These are phyloP conservation scores for Pythium aquatile DNA, from an alignment of 352 stramenopile genomes.

Conservation along the genomic window DNA sequence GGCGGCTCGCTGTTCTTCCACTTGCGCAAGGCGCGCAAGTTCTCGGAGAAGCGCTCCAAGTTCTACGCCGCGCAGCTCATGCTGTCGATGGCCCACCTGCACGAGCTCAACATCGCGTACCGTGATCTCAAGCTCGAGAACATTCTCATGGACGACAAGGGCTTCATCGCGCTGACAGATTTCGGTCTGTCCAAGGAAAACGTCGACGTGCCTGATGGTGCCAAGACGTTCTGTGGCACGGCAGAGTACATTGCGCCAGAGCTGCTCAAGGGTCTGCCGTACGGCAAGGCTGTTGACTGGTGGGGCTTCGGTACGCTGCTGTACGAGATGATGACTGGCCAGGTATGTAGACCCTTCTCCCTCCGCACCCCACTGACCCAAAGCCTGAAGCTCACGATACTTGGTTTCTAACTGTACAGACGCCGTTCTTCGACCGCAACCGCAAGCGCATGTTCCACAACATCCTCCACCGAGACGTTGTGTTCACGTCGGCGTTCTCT, in stretches of 20 bases:
- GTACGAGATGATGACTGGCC: constrained; percentile 95
- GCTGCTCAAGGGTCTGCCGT: constrained; percentile 86
- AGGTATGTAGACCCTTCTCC: constrained; percentile 23
- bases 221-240: constrained; percentile 92
- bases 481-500: constrained; percentile 86
- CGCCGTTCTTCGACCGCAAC: constrained; percentile 95
- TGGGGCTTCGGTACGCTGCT: constrained; percentile 93
- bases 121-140: constrained; percentile 95
- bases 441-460: constrained; percentile 95
- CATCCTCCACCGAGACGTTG: constrained; percentile 87
- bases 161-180: constrained; percentile 91
- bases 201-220: constrained; percentile 82
- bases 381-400: neutral
- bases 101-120: constrained; percentile 93
- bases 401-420: constrained; percentile 37
- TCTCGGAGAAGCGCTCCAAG: constrained; percentile 83
- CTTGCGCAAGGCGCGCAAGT: constrained; percentile 88
- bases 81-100: constrained; percentile 90
- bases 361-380: neutral
- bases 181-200: constrained; percentile 93
- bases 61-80: constrained; percentile 92
- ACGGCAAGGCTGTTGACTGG: constrained; percentile 92
- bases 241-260: constrained; percentile 93
- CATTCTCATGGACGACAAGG: constrained; percentile 93
- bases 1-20: constrained; percentile 92